Evolutionary conservation across 2,329 filamentous ascomycete genomes (phyloP).

Genomic region (Xylariaceae sp.): DNA sequence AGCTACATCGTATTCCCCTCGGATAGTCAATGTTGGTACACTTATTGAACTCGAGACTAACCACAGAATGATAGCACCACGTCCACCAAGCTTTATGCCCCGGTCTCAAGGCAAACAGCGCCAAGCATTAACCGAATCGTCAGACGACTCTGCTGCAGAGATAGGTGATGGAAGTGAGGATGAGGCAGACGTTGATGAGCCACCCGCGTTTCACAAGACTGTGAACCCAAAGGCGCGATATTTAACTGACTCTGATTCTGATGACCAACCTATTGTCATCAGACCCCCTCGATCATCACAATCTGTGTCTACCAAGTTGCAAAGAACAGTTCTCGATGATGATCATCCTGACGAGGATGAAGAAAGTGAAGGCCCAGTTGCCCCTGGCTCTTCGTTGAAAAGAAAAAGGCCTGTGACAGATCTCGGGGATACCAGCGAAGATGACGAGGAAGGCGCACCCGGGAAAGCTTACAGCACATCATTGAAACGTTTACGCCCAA

Average conservation of each 20-base stretch:
- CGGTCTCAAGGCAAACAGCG: conserved; percentile 8
- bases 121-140: conserved; percentile 12
- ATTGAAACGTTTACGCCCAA: conserved; percentile 8
- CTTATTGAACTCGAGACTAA: too few species aligned
- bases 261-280: conserved; percentile 5
- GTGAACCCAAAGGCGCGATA: conserved; percentile 1
- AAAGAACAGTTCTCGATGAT: conserved; percentile 20
- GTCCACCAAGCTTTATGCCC: conserved; percentile 24
- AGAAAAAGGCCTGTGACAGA: too few species aligned
- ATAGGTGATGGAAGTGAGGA: conserved; percentile 14
- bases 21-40: not conserved
- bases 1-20: too few species aligned
- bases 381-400: conserved; percentile 7
- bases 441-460: not conserved
- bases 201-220: conserved; percentile 12
- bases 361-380: conserved; percentile 12
- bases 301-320: conserved; percentile 25
- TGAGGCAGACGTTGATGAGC: conserved; percentile 16
- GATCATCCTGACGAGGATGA: conserved; percentile 22
- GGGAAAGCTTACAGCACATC: too few species aligned
- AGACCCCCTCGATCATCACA: conserved; percentile 22
- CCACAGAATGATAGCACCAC: conserved; percentile 3
- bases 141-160: conserved; percentile 22
- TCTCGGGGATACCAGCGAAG: too few species aligned
- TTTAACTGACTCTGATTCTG: conserved; percentile 1